Evolutionary conservation across 495 filamentous ascomycete genomes (phyloP).

Genomic region (Penicillium flavigenum): DNA sequence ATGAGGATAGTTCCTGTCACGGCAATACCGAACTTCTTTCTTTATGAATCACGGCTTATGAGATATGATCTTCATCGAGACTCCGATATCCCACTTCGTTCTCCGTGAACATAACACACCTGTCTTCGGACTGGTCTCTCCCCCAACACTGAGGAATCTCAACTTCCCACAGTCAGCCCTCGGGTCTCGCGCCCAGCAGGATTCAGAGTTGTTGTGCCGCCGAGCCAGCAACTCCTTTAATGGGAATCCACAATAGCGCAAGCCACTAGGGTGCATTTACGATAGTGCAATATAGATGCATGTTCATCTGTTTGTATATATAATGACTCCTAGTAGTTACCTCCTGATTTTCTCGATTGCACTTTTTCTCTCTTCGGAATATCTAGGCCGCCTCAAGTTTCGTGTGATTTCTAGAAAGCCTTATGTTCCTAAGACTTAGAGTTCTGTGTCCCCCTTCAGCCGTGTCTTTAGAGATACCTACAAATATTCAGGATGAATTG

Average conservation of each 20-base stretch:
- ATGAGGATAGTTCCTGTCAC: not conserved
- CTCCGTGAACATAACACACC: slow-evolving; percentile 1
- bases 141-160: not conserved
- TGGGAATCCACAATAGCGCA: not conserved
- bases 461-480: not conserved
- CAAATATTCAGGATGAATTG: not conserved
- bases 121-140: not conserved
- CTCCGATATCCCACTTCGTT: slow-evolving; percentile 14
- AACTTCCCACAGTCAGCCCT: not conserved
- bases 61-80: slow-evolving; percentile 17
- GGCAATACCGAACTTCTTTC: not conserved
- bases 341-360: not conserved
- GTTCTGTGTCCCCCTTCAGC: not conserved
- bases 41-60: slow-evolving; percentile 29
- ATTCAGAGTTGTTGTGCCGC: not conserved
- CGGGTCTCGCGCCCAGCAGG: slow-evolving; percentile 1
- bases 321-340: not conserved
- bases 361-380: not conserved
- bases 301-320: slow-evolving; percentile 1
- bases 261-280: not conserved
- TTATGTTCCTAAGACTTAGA: not conserved
- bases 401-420: not conserved
- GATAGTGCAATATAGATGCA: not conserved
- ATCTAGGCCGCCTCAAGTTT: not conserved
- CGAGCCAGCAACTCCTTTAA: not conserved